phyloP scores from a whole-genome alignment of 2,329 filamentous ascomycete species.

The Byssothecium circinans region DNA sequence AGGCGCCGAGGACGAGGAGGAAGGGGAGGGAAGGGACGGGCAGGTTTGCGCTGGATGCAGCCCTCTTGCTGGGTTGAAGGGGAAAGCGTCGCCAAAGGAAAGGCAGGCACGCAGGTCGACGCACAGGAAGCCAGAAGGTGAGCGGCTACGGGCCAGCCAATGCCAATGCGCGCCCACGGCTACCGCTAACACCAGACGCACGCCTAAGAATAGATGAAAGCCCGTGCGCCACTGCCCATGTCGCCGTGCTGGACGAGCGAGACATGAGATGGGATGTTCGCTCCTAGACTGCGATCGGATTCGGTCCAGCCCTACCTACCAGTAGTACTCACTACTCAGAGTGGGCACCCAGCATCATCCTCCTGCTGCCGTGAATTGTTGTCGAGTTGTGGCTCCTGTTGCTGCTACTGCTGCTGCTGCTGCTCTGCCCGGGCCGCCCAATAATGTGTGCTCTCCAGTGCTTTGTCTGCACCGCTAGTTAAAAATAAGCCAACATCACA shows the following conservation, averaged over 20 bases:
- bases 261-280: background rate
- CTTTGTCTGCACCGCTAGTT: background rate
- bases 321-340: too few species aligned
- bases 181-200: background rate
- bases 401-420: too few species aligned
- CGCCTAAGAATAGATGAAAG: background rate
- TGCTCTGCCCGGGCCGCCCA: too few species aligned
- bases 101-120: background rate
- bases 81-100: constrained; percentile 25
- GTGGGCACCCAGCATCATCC: too few species aligned
- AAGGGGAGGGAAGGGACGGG: constrained; percentile 8
- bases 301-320: too few species aligned
- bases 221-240: constrained; percentile 2
- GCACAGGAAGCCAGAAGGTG: constrained; percentile 2
- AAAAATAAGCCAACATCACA: constrained; percentile 5
- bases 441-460: too few species aligned
- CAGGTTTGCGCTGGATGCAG: constrained; percentile 16
- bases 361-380: too few species aligned
- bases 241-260: background rate
- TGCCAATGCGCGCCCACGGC: constrained; percentile 5
- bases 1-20: constrained; percentile 24
- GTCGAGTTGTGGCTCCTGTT: too few species aligned
- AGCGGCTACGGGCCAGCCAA: constrained; percentile 6
- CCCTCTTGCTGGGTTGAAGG: constrained; percentile 25
- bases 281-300: too few species aligned